Conservation (phyloP, 306 rosid genomes). For the Lablab purpureus region DNA sequence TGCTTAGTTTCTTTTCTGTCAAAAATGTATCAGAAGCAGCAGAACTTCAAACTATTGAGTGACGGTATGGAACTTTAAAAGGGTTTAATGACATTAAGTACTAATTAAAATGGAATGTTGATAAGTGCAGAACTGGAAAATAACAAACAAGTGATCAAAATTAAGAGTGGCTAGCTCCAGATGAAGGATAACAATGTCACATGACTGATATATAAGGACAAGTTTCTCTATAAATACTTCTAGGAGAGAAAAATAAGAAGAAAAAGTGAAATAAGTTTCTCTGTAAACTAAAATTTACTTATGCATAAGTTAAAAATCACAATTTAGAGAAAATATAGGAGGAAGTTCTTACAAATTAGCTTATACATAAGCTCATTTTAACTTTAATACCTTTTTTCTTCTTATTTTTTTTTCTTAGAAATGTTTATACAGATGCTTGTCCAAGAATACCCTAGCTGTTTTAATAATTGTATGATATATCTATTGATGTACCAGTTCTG, state of each 20-base stretch:
- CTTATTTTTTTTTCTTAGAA: no score
- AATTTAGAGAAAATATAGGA: no score
- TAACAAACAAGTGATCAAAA: constrained; percentile 1
- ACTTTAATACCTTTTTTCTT: no score
- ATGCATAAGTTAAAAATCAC: no score
- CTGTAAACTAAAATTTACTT: no score
- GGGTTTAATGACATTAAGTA: constrained; percentile 6
- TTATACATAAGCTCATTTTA: no score
- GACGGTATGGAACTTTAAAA: not conserved
- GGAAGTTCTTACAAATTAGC: no score
- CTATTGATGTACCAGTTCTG: not conserved
- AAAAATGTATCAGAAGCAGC: constrained; percentile 12
- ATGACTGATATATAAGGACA: not conserved
- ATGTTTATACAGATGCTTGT: no score
- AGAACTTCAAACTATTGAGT: not conserved
- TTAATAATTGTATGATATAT: not conserved
- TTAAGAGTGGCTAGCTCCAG: not conserved
- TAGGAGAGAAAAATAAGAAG: no score
- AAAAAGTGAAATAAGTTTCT: no score
- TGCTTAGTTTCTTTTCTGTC: not conserved
- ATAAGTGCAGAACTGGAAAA: constrained; percentile 12
- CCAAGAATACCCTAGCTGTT: no score
- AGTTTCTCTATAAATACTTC: no score
- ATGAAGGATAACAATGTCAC: constrained; percentile 3
- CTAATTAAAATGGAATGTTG: not conserved